Evolutionary conservation across 129 eudicot genomes (phyloP).

Genomic region (Mikania micrantha): DNA sequence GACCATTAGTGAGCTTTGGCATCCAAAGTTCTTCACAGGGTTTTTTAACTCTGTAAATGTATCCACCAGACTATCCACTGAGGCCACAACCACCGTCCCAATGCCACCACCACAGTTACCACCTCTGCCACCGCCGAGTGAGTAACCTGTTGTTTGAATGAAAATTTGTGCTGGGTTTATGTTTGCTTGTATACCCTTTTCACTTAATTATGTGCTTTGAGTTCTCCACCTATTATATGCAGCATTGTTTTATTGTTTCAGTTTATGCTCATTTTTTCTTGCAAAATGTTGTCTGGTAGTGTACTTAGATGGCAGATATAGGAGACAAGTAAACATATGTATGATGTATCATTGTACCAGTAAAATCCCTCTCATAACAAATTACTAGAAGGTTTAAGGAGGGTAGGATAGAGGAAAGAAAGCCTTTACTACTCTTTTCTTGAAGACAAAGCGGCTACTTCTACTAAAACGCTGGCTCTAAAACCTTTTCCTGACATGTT

Average conservation of each 20-base stretch:
- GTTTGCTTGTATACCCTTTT: neutral
- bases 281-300: neutral
- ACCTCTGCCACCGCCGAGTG: slow-evolving; percentile 66
- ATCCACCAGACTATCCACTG: slow-evolving; percentile 18
- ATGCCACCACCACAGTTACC: slow-evolving; percentile 18
- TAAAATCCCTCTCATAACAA: no score
- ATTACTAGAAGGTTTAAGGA: no score
- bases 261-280: neutral
- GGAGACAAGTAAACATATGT: no score
- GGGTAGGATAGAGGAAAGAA: no score
- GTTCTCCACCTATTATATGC: neutral
- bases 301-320: neutral
- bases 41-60: slow-evolving; percentile 26
- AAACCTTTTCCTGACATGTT: no score
- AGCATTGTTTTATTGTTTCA: neutral
- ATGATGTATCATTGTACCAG: no score
- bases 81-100: slow-evolving; percentile 12
- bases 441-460: no score
- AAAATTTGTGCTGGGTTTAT: neutral
- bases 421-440: no score
- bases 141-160: slow-evolving; percentile 16
- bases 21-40: slow-evolving; percentile 48
- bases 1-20: slow-evolving; percentile 74
- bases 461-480: no score
- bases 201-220: neutral